phyloP scores from a whole-genome alignment of 2,329 filamentous ascomycete genomes.

The Cylindrodendrum hubeiense region DNA sequence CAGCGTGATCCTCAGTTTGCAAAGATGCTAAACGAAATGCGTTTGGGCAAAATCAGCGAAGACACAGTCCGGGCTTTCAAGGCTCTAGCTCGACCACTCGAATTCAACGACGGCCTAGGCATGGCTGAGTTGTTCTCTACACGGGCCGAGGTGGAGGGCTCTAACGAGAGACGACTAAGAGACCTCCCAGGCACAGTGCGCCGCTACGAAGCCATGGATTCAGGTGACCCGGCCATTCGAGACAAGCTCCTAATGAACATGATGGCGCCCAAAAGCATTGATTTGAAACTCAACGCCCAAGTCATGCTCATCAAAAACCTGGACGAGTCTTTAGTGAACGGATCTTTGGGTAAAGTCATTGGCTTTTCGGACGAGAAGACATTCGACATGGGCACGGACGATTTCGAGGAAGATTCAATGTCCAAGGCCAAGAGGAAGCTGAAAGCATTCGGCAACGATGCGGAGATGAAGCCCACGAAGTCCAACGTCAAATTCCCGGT shows the following conservation, averaged over 20 bases:
- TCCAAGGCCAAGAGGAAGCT: conserved; percentile 69
- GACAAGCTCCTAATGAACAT: conserved; percentile 88
- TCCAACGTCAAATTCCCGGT: conserved; percentile 77
- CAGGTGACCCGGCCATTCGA: conserved; percentile 77
- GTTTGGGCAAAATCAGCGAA: conserved; percentile 84
- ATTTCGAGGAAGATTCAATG: conserved; percentile 54
- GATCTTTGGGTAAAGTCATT: conserved; percentile 86
- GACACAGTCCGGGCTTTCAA: conserved; percentile 83
- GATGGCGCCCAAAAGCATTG: conserved; percentile 88
- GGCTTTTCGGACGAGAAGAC: conserved; percentile 55
- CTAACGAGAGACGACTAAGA: conserved; percentile 81
- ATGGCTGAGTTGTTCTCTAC: conserved; percentile 93
- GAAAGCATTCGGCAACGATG: conserved; percentile 59
- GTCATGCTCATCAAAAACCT: conserved; percentile 99
- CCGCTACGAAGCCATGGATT: conserved; percentile 80
- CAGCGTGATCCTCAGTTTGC: conserved; percentile 93
- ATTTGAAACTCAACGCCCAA: conserved; percentile 91
- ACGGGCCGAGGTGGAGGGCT: conserved; percentile 86
- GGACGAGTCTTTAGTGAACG: conserved; percentile 93
- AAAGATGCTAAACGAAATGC: conserved; percentile 97
- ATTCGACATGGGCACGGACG: conserved; percentile 54
- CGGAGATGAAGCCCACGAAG: conserved; percentile 57
- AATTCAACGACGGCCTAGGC: conserved; percentile 78
- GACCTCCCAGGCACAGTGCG: conserved; percentile 76
- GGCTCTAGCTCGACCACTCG: conserved; percentile 76